These are phyloP conservation scores for Kwoniella shandongensis DNA, from an alignment of 768 basidiomycete genomes.

Conservation along the genomic window DNA sequence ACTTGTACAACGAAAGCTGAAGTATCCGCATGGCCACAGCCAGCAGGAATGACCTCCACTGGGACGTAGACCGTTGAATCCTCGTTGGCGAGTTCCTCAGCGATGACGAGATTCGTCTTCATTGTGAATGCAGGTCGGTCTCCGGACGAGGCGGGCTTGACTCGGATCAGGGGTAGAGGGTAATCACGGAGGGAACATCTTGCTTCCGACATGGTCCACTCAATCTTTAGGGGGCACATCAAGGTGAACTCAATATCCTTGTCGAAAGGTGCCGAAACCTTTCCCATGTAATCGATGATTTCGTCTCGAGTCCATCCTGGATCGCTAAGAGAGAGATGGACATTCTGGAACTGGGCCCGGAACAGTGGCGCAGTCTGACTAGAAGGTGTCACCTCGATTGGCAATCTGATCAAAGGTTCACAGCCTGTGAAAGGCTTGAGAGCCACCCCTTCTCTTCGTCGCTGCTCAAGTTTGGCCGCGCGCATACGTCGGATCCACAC, in stretches of 20 bases:
- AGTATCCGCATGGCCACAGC: conserved; percentile 60
- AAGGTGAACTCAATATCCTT: conserved; percentile 70
- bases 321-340: conserved; percentile 61
- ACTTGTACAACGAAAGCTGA: conserved; percentile 63
- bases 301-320: conserved; percentile 64
- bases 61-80: conserved; percentile 70
- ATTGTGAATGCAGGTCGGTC: conserved; percentile 61
- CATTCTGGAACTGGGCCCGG: conserved; percentile 63
- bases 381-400: conserved; percentile 51
- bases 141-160: conserved; percentile 57
- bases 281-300: conserved; percentile 56
- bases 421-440: conserved; percentile 56
- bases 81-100: conserved; percentile 75
- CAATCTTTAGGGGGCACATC: conserved; percentile 77
- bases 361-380: conserved; percentile 65
- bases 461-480: conserved; percentile 58
- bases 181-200: conserved; percentile 76
- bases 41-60: conserved; percentile 64
- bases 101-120: conserved; percentile 72
- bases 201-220: conserved; percentile 65
- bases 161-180: conserved; percentile 76
- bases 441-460: conserved; percentile 60
- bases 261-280: conserved; percentile 70
- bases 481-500: conserved; percentile 68
- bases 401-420: conserved; percentile 37